Evolutionary conservation across 345 rosid species (phyloP), one percentile per base, ranked within the genome.

Genomic region (Arabidopsis arenosa): DNA sequence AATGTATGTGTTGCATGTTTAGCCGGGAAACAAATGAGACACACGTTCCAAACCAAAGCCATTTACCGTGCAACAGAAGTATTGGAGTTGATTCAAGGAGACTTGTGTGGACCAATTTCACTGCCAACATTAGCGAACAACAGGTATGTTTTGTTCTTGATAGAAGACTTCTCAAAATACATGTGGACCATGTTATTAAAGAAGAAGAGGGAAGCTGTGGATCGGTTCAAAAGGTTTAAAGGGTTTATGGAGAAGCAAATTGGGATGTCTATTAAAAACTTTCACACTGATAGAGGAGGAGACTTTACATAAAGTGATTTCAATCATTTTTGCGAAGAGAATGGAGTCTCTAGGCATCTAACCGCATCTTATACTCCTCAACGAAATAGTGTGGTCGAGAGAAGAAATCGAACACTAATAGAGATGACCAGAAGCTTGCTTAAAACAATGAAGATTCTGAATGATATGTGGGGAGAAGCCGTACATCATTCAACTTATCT

Each of bases 341-440:
- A 51, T 6, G 54, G 54, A 0, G 17, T 73, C 12, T 5, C 11
- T 1, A 49, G 63, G 6, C 23, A 63, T 2, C 23, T 61, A 43
- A 61, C 51, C 0, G 37, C 59, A 6, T 47, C 37, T 0, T 32
- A 72, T 2, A 60, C 49, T 0, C 52, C 60, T 3, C 35, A 49
- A 36, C 69, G 49, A 5, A 72, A 61, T 4, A 51, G 45, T 8
- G 21, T 72, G 1, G 69, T 64, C 0, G 60, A 61, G 2, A 47
- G 61, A 7, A 35, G 54, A 17, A 72, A 62, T 10, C 18, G 10
- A 0, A 72, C 69, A 0, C 15, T 61, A 13, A 63, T 72, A 51
- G 76, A 60, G 11, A 72, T 61, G 60, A 64, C 67, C 0, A 18
- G 66, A 10, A 70, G 55, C 2, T 0, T 44, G 7, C 26, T 58